Evolutionary conservation across 352 stramenopile genomes (phyloP).

Genomic region (Aphanomyces stellatus): DNA sequence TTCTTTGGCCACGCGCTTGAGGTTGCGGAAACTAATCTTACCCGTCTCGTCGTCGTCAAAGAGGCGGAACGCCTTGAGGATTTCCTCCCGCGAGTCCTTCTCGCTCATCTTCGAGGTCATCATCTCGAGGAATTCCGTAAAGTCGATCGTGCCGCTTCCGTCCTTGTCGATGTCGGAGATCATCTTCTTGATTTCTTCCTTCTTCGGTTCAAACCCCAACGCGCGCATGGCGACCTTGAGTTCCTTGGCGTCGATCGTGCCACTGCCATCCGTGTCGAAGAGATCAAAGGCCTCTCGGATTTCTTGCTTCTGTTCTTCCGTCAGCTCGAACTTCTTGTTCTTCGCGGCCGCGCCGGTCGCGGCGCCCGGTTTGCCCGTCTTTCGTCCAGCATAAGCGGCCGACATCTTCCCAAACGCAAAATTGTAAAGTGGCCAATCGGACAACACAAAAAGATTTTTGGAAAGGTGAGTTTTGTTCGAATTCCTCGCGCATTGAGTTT

Average conservation of each 20-base stretch:
- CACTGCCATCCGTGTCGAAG: constrained; percentile 95
- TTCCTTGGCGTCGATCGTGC: constrained; percentile 96
- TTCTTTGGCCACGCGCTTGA: constrained; percentile 97
- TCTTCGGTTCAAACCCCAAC: constrained; percentile 95
- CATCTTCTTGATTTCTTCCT: constrained; percentile 97
- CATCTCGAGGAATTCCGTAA: constrained; percentile 96
- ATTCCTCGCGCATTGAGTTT: too few relatives aligned
- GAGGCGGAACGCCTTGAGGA: constrained; percentile 93
- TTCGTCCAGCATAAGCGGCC: constrained; percentile 13
- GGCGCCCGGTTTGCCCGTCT: constrained; percentile 10
- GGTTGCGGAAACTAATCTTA: constrained; percentile 95
- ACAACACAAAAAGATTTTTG: too few relatives aligned
- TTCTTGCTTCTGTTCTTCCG: constrained; percentile 93
- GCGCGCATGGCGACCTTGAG: constrained; percentile 95
- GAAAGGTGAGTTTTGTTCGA: neutral
- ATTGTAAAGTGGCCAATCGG: too few relatives aligned
- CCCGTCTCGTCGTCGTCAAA: constrained; percentile 98
- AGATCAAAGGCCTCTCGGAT: constrained; percentile 96
- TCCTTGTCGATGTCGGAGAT: constrained; percentile 96
- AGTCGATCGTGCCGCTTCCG: constrained; percentile 93
- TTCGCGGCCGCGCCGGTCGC: constrained; percentile 7
- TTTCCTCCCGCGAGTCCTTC: constrained; percentile 94
- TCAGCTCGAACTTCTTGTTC: constrained; percentile 89
- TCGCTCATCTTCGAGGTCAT: constrained; percentile 95
- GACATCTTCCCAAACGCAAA: too few relatives aligned